Conservation (phyloP, 805 yeast genomes). For the Pichia pseudocactophila region DNA sequence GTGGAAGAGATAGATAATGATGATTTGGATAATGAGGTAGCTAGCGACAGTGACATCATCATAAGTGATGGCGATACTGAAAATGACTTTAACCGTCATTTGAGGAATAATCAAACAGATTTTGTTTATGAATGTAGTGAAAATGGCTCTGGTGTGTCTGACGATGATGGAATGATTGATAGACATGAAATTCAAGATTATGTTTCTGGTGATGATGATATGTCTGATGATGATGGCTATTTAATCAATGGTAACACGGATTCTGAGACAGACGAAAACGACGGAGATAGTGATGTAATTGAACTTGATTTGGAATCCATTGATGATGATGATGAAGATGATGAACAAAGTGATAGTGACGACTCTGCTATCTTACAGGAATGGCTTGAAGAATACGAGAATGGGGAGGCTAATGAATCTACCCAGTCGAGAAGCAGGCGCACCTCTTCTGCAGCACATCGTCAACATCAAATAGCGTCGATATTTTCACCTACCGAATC, state of each 20-base stretch:
- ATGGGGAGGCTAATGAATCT: constrained; percentile 13
- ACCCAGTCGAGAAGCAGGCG: constrained; percentile 13
- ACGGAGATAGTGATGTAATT: constrained; percentile 10
- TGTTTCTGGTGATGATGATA: constrained; percentile 13
- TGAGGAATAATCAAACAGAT: constrained; percentile 3
- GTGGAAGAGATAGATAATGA: constrained; percentile 19
- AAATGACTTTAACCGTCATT: constrained; percentile 4
- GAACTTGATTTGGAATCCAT: constrained; percentile 18
- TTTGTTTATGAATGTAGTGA: constrained; percentile 12
- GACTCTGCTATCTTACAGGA: constrained; percentile 26
- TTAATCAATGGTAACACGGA: constrained; percentile 15
- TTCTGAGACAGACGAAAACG: constrained; percentile 11
- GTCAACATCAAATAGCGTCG: not conserved
- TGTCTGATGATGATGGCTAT: constrained; percentile 5
- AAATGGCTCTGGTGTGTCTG: constrained; percentile 15
- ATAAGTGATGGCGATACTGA: constrained; percentile 23
- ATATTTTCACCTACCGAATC: not conserved
- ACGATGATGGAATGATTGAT: constrained; percentile 20
- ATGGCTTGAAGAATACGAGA: constrained; percentile 26
- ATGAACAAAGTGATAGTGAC: constrained; percentile 17
- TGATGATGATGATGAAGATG: constrained; percentile 12
- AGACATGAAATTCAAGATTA: constrained; percentile 19
- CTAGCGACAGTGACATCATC: constrained; percentile 13
- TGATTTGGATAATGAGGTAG: constrained; percentile 10
- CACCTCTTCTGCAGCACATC: not conserved